These are phyloP conservation scores for Corynespora cassiicola DNA, from an alignment of 2,329 filamentous ascomycete genomes.

Conservation along the genomic window DNA sequence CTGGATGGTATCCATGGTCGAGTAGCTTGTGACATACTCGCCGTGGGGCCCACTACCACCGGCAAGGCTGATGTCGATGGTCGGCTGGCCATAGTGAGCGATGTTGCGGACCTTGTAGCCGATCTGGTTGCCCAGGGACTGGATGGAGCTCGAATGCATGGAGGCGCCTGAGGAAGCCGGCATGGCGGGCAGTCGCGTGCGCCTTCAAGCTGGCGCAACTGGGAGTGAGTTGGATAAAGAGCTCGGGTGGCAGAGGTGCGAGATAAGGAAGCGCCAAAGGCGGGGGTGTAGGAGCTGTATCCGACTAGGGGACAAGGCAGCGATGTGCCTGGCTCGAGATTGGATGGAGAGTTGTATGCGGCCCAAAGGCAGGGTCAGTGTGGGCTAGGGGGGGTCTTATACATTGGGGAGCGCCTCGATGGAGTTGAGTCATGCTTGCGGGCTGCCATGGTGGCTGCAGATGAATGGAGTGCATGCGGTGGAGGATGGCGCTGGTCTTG, in stretches of 20 bases:
- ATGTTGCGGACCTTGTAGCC: constrained; percentile 42
- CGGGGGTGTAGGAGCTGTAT: too few relatives aligned
- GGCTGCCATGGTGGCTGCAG: constrained; percentile 19
- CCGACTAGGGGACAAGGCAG: too few relatives aligned
- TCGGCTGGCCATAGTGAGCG: constrained; percentile 43
- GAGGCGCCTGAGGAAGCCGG: constrained; percentile 25
- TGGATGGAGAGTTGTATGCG: too few relatives aligned
- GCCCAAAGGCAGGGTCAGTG: constrained; percentile 3
- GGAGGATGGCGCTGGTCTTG: constrained; percentile 14
- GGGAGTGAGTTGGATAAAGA: constrained; percentile 15
- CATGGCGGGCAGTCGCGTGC: constrained; percentile 24
- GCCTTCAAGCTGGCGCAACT: constrained; percentile 14
- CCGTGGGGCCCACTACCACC: constrained; percentile 33
- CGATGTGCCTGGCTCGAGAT: too few relatives aligned
- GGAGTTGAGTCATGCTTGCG: constrained; percentile 29
- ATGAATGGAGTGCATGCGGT: constrained; percentile 16
- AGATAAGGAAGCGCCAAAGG: constrained; percentile 28
- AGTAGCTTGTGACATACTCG: constrained; percentile 56
- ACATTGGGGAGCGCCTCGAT: constrained; percentile 11
- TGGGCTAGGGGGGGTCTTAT: constrained; percentile 23
- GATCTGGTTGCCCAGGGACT: constrained; percentile 38
- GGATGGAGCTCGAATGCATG: constrained; percentile 33
- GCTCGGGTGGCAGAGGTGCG: constrained; percentile 15
- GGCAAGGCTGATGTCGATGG: constrained; percentile 51
- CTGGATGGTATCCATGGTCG: constrained; percentile 64